A percentile compares a stretch with the other conserved stretches of the same genome.
Conservation (phyloP, 129 eudicot genomes). For the Helichrysum umbraculigerum region DNA sequence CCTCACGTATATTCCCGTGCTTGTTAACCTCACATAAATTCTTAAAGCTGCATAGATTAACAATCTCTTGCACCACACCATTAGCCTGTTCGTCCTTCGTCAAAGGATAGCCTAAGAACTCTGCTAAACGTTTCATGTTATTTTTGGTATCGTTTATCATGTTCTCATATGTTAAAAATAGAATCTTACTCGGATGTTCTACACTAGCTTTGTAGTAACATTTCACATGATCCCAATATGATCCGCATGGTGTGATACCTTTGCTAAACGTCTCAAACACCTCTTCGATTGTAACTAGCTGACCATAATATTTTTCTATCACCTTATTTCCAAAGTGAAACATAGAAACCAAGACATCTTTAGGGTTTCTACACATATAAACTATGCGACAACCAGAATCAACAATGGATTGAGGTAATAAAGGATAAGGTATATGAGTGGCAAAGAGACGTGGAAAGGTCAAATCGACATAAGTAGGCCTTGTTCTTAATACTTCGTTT, state of each 20-base stretch:
- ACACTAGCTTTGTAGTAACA: background rate
- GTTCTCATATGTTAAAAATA: too few species aligned
- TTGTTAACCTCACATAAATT: too few species aligned
- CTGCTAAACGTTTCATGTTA: too few species aligned
- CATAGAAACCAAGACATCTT: background rate
- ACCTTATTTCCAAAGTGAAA: conserved; percentile 4
- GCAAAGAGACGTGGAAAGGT: conserved; percentile 2
- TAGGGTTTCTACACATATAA: conserved; percentile 7
- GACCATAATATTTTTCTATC: background rate
- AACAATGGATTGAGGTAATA: background rate
- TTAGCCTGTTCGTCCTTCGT: too few species aligned
- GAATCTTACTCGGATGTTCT: too few species aligned
- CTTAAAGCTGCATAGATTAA: too few species aligned
- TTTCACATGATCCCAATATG: background rate
- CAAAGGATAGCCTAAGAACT: too few species aligned
- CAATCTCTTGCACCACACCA: too few species aligned
- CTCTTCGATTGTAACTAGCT: background rate
- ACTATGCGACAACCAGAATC: background rate
- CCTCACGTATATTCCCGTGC: too few species aligned
- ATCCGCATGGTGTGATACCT: background rate
- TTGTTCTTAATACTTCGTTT: background rate
- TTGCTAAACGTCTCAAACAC: background rate
- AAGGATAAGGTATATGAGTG: conserved; percentile 3
- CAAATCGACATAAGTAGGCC: background rate
- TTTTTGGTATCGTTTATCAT: too few species aligned